Conservation (phyloP, 345 rosid genomes). For the Arabidopsis arenosa region DNA sequence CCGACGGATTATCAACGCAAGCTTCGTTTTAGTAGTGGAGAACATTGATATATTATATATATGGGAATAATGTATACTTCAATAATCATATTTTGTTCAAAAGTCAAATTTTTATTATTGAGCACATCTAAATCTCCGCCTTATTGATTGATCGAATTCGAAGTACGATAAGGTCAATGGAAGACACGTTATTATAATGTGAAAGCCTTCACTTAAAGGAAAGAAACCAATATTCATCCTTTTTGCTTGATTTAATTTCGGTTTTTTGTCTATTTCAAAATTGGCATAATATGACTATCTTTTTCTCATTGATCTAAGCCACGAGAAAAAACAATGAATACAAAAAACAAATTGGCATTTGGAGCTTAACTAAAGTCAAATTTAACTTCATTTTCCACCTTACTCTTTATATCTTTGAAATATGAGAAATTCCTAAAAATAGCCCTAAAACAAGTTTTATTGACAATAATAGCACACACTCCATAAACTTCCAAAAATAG, state of each 20-base stretch:
- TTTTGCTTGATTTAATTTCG: background rate
- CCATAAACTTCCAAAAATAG: too few species aligned
- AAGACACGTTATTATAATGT: slow-evolving; percentile 41
- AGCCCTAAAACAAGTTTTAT: too few species aligned
- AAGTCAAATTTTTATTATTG: slow-evolving; percentile 26
- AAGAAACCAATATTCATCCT: slow-evolving; percentile 35
- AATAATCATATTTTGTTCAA: background rate
- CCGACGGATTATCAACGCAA: slow-evolving; percentile 1
- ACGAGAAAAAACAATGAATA: background rate
- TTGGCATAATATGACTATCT: slow-evolving; percentile 19
- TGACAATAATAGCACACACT: too few species aligned
- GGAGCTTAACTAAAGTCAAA: background rate
- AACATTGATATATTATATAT: background rate
- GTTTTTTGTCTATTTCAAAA: background rate
- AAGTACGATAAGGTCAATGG: slow-evolving; percentile 34
- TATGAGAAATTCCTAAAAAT: too few species aligned
- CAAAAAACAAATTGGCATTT: background rate
- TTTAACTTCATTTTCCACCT: background rate
- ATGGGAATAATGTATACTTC: slow-evolving; percentile 2
- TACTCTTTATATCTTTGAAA: background rate
- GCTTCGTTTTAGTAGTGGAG: slow-evolving; percentile 7
- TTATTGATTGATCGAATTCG: slow-evolving; percentile 18
- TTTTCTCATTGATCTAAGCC: slow-evolving; percentile 18
- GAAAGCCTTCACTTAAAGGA: slow-evolving; percentile 31
- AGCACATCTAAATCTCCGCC: slow-evolving; percentile 11